phyloP scores from a whole-genome alignment of 2,329 filamentous ascomycete genomes.

The Alternaria infectoria region DNA sequence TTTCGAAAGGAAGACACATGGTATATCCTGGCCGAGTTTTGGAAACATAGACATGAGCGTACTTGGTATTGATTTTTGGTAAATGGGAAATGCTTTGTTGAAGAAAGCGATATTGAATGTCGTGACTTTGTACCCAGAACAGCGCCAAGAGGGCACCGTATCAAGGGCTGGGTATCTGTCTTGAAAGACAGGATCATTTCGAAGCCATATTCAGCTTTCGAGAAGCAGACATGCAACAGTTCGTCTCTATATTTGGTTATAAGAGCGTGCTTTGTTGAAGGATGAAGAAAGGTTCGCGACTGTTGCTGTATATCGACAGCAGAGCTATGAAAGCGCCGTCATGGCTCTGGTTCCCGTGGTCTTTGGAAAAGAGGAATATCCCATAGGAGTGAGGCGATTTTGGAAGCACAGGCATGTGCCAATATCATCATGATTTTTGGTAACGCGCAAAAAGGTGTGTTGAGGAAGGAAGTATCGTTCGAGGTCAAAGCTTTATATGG shows the following conservation, averaged over 20 bases:
- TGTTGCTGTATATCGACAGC: background rate
- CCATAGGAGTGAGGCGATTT: background rate
- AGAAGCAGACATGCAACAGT: background rate
- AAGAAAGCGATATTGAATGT: background rate
- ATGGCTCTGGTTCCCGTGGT: fast-evolving
- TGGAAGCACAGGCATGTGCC: background rate
- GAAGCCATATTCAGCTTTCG: too few species aligned
- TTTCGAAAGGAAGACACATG: too few species aligned
- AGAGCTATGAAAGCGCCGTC: background rate
- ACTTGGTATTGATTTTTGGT: background rate
- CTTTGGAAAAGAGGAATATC: background rate
- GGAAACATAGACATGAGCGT: background rate
- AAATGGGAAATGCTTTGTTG: background rate
- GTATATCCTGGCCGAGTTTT: too few species aligned
- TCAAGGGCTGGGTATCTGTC: too few species aligned
- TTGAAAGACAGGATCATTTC: too few species aligned
- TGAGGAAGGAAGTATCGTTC: background rate
- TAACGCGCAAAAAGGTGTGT: background rate
- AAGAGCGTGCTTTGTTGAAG: background rate
- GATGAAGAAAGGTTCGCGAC: background rate
- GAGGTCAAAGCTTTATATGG: background rate
- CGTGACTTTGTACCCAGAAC: background rate
- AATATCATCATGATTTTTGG: background rate
- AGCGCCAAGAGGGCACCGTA: background rate
- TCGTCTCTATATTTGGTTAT: background rate